Base-by-base conservation (phyloP, 2,329 filamentous ascomycete species). In the Aureobasidium melanogenum region DNA sequence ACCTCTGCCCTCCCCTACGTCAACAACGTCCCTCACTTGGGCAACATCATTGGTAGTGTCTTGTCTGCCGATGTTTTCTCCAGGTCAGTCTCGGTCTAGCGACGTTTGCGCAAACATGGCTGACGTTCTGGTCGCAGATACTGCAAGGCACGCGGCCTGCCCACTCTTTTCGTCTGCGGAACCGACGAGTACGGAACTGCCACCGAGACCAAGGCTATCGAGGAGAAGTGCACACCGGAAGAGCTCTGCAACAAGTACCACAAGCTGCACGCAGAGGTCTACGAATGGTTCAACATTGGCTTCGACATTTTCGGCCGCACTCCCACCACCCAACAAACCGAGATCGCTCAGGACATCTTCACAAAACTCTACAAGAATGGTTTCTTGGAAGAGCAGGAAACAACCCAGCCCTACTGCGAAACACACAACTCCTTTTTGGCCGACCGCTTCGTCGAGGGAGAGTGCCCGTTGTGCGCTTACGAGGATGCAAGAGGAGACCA, bases 261-360 rank as follows among this genome's bases (percentile, higher is more conserved):
- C 77, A 85, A 85, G 69, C 85, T 96, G 63, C 93, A 97, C 77
- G 86, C 91, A 69, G 89, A 88, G 52, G 88, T 97, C 66, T 97
- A 97, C 75, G 84, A 95, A 74, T 97, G 93, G 91, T 99, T 99
- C 78, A 85, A 91, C 71, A 93, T 97, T 70, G 86, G 84, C 62
- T 97, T 97, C 72, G 93, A 97, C 76, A 87, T 92, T 75, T 99
- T 97, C 72, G 94, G 92, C 64, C 88, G 92, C 63, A 97, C 94
- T 5, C 91, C 92, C 3, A 97, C 93, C 19, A 76, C 84, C 60
- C 84, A 94, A 69, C 94, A 97, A 76, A 97, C 91, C 24, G 84
- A 91, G 67, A 97, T 99, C 68, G 89, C 92, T 10, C 94, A 97
- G 76, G 85, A 89, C 65, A 92, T 97, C 66, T 97, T 97, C 76